These are phyloP conservation scores for Phialophora expanda DNA, from an alignment of 2,329 filamentous ascomycete species.

Conservation along the genomic window DNA sequence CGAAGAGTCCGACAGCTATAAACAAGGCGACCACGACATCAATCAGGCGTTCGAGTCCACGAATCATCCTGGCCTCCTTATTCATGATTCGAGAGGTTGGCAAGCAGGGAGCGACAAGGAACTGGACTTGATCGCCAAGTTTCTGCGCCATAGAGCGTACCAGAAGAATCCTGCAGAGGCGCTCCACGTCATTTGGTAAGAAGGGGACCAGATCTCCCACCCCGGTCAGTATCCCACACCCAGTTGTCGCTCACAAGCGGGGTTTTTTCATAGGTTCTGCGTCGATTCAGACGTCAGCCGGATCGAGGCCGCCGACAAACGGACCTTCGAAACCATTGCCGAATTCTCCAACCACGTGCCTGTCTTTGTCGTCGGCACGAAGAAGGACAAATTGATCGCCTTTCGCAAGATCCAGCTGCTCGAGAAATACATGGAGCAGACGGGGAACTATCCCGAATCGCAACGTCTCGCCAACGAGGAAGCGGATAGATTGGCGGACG, in stretches of 20 bases:
- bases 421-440: slow-evolving; percentile 35
- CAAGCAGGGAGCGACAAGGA: slow-evolving; percentile 45
- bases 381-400: slow-evolving; percentile 45
- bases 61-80: slow-evolving; percentile 44
- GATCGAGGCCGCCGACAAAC: slow-evolving; percentile 44
- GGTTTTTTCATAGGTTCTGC: slow-evolving; percentile 41
- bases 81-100: slow-evolving; percentile 47
- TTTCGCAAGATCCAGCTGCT: slow-evolving; percentile 37
- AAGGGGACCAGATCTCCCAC: neutral
- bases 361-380: slow-evolving; percentile 45
- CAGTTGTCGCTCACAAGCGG: slow-evolving; percentile 4
- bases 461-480: slow-evolving; percentile 38
- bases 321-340: slow-evolving; percentile 43
- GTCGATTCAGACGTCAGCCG: slow-evolving; percentile 45
- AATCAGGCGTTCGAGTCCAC: slow-evolving; percentile 43
- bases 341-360: slow-evolving; percentile 44
- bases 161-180: slow-evolving; percentile 42
- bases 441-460: slow-evolving; percentile 39
- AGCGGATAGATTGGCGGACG: slow-evolving; percentile 33
- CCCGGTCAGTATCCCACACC: no score
- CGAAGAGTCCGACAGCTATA: slow-evolving; percentile 39
- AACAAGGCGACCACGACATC: slow-evolving; percentile 44
- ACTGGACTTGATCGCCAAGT: slow-evolving; percentile 42
- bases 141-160: slow-evolving; percentile 43
- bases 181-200: slow-evolving; percentile 44